Base-by-base conservation (phyloP, 1,284 basidiomycete genomes). In the Meira nashicola region DNA sequence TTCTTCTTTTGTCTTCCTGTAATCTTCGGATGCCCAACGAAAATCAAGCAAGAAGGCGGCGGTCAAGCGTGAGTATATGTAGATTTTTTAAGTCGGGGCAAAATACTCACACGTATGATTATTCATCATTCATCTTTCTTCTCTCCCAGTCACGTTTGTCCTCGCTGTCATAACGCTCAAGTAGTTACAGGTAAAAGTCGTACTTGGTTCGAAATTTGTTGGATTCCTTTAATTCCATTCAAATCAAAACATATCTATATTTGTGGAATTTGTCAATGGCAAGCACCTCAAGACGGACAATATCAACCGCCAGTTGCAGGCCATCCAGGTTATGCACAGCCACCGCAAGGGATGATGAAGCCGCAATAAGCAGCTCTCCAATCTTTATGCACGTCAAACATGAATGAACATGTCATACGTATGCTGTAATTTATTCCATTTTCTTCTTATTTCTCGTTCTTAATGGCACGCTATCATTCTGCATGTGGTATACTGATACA, bases 201-300 rank as follows among this genome's bases (percentile, higher is more conserved):
- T 9, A 71, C 59, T 7, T 73, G 74, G 72, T 76, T 77, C 51
- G 74, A 76, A 57, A 59, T 77, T 17, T 77, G 75, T 62, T 77
- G 72, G 69, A 64, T 77, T 28, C 75, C 75, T 3, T 48, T 77
- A 54, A 59, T 59, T n/a, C 55, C 55, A n/a, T 46, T 56, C 46
- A 46, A 46, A n/a, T 28, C 23, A 2, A 56, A 56, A 39, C 21
- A 37, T 21, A 68, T 77, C 51, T 77, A 60, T 63, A 56, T 65
- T 41, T 77, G 75, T 58, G 69, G 68, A 55, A 77, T 77, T 51
- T 77, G 75, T 49, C 71, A 74, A 53, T 77, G 74, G 74, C 71
- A 68, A 46, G 46, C 63, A 7, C 54, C 58, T 1, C 68, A 69
- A 39, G 68, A 70, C 39, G 68, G 68, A 3, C 65, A 67, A 17